phyloP scores from a whole-genome alignment of 768 basidiomycete species.

The Tylopilus sp. region DNA sequence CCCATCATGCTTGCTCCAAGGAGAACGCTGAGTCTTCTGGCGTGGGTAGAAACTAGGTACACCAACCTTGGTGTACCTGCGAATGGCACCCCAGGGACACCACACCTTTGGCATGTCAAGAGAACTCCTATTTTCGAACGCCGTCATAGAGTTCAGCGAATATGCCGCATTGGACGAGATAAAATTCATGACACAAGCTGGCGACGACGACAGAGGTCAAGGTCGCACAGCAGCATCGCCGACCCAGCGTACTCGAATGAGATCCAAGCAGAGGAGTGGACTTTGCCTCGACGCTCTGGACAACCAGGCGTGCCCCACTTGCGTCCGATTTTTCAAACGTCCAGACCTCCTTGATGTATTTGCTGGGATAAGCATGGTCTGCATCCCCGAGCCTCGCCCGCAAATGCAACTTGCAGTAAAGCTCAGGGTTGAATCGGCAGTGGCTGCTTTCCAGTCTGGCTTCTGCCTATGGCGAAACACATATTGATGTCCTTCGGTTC shows the following conservation, averaged over 20 bases:
- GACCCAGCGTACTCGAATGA: too few species aligned
- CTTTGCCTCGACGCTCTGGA: slow-evolving; percentile 27
- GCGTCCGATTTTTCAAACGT: too few species aligned
- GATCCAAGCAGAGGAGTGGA: too few species aligned
- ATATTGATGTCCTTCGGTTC: neutral
- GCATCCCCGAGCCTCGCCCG: too few species aligned
- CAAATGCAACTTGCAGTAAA: slow-evolving; percentile 4
- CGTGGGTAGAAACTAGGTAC: neutral
- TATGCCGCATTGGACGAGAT: slow-evolving; percentile 34
- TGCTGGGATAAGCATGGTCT: neutral
- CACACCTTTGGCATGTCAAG: too few species aligned
- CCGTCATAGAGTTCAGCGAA: slow-evolving; percentile 40
- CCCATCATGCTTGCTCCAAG: too few species aligned
- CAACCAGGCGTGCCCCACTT: slow-evolving; percentile 16
- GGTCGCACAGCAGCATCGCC: too few species aligned
- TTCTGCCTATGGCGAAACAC: slow-evolving; percentile 13
- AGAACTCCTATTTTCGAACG: slow-evolving; percentile 31
- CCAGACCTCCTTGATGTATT: neutral
- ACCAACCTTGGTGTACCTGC: too few species aligned
- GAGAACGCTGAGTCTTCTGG: neutral
- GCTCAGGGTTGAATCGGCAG: too few species aligned
- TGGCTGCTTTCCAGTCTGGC: slow-evolving; percentile 14
- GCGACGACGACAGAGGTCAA: too few species aligned
- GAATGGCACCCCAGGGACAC: too few species aligned
- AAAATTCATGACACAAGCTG: too few species aligned